phyloP scores from a whole-genome alignment of 495 filamentous ascomycete species.

The Podospora pseudopauciseta region DNA sequence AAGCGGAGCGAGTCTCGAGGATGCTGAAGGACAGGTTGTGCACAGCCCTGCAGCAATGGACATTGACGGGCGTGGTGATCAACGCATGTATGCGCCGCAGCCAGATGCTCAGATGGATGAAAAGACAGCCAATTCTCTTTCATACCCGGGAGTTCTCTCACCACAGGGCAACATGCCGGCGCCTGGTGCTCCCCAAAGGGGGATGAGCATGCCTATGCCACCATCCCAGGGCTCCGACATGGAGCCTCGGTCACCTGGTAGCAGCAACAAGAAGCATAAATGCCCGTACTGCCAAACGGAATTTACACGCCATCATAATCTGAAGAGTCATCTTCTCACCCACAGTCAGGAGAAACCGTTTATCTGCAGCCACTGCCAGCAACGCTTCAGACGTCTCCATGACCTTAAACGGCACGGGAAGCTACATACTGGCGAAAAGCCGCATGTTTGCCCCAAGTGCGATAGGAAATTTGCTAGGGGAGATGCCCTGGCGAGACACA shows the following conservation, averaged over 20 bases:
- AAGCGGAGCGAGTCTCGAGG: slow-evolving; percentile 36
- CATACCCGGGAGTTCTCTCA: slow-evolving; percentile 43
- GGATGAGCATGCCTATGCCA: slow-evolving; percentile 72
- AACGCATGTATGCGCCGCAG: slow-evolving; percentile 35
- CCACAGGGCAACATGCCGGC: slow-evolving; percentile 37
- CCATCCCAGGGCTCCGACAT: slow-evolving; percentile 54
- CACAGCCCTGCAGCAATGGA: slow-evolving; percentile 45
- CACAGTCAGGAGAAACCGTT: slow-evolving; percentile 99
- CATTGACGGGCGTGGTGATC: slow-evolving; percentile 37
- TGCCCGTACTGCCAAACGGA: slow-evolving; percentile 94
- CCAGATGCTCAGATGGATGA: slow-evolving; percentile 48
- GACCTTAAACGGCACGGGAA: slow-evolving; percentile 96
- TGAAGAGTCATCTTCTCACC: slow-evolving; percentile 97
- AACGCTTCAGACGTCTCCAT: slow-evolving; percentile 87
- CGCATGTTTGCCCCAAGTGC: slow-evolving; percentile 90
- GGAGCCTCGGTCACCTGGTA: slow-evolving; percentile 45
- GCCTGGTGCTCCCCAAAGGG: slow-evolving; percentile 52
- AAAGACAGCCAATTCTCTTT: slow-evolving; percentile 41
- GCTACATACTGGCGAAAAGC: slow-evolving; percentile 92
- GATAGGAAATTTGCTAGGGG: slow-evolving; percentile 91
- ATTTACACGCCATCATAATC: slow-evolving; percentile 95
- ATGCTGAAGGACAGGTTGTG: slow-evolving; percentile 36
- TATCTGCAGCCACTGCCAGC: slow-evolving; percentile 80
- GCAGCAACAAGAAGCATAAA: slow-evolving; percentile 80
- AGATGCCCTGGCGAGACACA: slow-evolving; percentile 90